A percentile compares a stretch with the other conserved stretches of the same genome.
phyloP scores from a whole-genome alignment of 108 stramenopile species.

The Skeletonema tropicum region DNA sequence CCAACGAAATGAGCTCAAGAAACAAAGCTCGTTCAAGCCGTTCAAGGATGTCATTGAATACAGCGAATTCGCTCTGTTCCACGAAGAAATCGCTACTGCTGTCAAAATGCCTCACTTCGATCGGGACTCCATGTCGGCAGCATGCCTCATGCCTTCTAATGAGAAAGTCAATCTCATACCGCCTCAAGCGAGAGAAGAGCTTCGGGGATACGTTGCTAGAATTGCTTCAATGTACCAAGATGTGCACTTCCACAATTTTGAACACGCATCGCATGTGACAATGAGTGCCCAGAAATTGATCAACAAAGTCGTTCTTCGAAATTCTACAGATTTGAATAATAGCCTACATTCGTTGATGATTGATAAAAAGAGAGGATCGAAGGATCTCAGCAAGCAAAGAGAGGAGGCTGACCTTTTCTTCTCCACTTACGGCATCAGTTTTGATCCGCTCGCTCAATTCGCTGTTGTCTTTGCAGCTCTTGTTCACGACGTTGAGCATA shows the following conservation, averaged over 20 bases:
- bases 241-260: constrained; percentile 37
- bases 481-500: constrained; percentile 61
- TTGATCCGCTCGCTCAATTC: constrained; percentile 23
- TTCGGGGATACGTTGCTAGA: constrained; percentile 12
- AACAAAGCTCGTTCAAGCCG: background rate
- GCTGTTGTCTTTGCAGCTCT: constrained; percentile 49
- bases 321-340: background rate
- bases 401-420: constrained; percentile 13
- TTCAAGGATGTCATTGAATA: background rate
- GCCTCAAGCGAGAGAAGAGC: constrained; percentile 7
- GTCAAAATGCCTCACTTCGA: constrained; percentile 10
- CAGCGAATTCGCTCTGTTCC: background rate
- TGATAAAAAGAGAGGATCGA: background rate
- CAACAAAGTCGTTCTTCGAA: constrained; percentile 17
- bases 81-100: constrained; percentile 8
- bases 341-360: background rate
- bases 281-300: constrained; percentile 37
- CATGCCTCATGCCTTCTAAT: constrained; percentile 13
- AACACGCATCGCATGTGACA: constrained; percentile 31
- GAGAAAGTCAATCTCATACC: constrained; percentile 16
- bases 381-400: background rate
- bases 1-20: background rate
- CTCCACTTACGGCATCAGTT: constrained; percentile 9
- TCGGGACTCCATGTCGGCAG: constrained; percentile 3
- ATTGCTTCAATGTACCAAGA: constrained; percentile 24